phyloP scores from a whole-genome alignment of 2,329 filamentous ascomycete species.

The Pseudogymnoascus sp. region DNA sequence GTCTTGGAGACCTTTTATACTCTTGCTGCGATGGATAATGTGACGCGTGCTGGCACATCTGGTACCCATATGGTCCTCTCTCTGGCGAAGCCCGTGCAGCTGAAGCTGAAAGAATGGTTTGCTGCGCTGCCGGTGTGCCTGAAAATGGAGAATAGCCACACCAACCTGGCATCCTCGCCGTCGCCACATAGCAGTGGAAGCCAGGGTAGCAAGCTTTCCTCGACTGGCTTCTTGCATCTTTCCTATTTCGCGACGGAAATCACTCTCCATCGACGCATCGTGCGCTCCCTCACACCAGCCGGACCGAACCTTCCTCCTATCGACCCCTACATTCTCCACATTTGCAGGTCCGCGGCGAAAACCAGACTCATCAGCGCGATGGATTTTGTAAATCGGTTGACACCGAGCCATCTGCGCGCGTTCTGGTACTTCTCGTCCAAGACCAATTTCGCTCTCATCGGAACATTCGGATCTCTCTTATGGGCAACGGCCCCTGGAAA shows the following conservation, averaged over 20 bases:
- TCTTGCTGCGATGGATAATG: conserved; percentile 63
- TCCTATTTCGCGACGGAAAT: conserved; percentile 94
- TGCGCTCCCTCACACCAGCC: conserved; percentile 61
- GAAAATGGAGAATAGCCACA: conserved; percentile 52
- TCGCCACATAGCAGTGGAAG: conserved; percentile 29
- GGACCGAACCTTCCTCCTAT: conserved; percentile 34
- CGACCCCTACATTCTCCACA: conserved; percentile 80
- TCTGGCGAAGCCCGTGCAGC: conserved; percentile 71
- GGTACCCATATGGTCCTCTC: conserved; percentile 66
- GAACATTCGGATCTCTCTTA: conserved; percentile 83
- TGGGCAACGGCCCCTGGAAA: conserved; percentile 81
- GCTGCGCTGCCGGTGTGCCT: conserved; percentile 51
- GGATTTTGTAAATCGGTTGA: conserved; percentile 93
- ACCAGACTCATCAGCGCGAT: conserved; percentile 90
- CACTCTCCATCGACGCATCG: conserved; percentile 82
- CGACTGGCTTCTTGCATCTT: conserved; percentile 73
- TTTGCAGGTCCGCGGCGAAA: conserved; percentile 88
- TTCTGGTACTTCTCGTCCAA: conserved; percentile 91
- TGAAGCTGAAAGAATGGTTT: conserved; percentile 79
- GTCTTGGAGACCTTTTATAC: conserved; percentile 80
- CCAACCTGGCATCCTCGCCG: conserved; percentile 33
- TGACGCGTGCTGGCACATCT: conserved; percentile 57
- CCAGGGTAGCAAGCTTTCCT: conserved; percentile 39
- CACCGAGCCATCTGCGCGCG: conserved; percentile 73
- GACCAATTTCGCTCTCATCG: conserved; percentile 89